phyloP scores from a whole-genome alignment of 352 stramenopile genomes.

The Phytophthora colocasiae region DNA sequence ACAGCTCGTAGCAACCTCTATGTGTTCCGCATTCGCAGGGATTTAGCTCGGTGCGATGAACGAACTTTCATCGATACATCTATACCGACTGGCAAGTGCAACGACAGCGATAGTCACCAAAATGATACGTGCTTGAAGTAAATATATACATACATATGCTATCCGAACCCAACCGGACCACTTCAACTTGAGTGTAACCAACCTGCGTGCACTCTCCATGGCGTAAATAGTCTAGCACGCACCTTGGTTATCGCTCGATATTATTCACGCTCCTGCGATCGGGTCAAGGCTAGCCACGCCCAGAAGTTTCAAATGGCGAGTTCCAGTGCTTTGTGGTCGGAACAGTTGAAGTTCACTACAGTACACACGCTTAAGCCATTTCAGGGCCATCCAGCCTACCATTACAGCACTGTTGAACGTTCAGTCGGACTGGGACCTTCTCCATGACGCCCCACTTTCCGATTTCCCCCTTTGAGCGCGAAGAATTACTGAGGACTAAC shows the following conservation, averaged over 20 bases:
- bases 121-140: too few relatives aligned
- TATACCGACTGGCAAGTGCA: neutral
- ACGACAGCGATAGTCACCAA: neutral
- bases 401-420: conserved; percentile 14
- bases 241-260: conserved; percentile 2
- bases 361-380: neutral
- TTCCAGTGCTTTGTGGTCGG: conserved; percentile 8
- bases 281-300: conserved; percentile 11
- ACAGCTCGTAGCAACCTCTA: conserved; percentile 9
- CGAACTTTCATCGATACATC: conserved; percentile 1
- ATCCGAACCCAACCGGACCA: neutral
- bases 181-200: conserved; percentile 6
- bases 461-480: conserved; percentile 11
- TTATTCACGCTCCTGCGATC: conserved; percentile 6
- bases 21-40: conserved; percentile 4
- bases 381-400: conserved; percentile 2
- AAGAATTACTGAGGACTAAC: neutral
- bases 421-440: conserved; percentile 10
- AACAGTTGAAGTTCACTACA: conserved; percentile 20
- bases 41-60: conserved; percentile 9
- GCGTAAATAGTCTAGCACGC: conserved; percentile 5
- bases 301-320: neutral
- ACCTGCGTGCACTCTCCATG: conserved; percentile 3
- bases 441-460: conserved; percentile 13
- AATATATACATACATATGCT: neutral